Conservation (phyloP, 2,329 filamentous ascomycete species). For the Aspergillus latus region DNA sequence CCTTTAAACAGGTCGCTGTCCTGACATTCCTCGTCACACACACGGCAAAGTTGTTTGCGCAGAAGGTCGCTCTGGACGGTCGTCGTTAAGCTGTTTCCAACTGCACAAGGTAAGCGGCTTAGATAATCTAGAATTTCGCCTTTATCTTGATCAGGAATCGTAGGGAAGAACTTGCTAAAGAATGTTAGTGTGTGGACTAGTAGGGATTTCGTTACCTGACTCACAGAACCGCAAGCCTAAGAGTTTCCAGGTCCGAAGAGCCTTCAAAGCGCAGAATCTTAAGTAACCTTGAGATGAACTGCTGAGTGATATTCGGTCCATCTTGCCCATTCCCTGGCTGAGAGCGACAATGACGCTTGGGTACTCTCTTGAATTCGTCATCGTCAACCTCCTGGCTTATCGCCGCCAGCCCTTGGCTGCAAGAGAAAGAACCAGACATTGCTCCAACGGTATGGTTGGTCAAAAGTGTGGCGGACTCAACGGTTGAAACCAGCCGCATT, state of each 20-base stretch:
- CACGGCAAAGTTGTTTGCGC: conserved; percentile 33
- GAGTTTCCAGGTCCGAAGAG: conserved; percentile 36
- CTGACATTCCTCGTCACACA: conserved; percentile 38
- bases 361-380: conserved; percentile 25
- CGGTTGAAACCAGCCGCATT: not conserved
- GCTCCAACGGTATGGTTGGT: not conserved
- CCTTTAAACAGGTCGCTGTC: conserved; percentile 16
- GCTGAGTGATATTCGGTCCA: conserved; percentile 26
- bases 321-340: conserved; percentile 35
- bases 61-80: conserved; percentile 25
- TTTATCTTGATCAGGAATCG: conserved; percentile 51
- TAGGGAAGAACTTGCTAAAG: conserved; percentile 45
- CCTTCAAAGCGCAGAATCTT: conserved; percentile 36
- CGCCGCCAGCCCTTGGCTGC: conserved; percentile 14
- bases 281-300: conserved; percentile 36
- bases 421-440: not conserved
- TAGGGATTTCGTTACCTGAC: conserved; percentile 27
- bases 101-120: conserved; percentile 58
- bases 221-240: conserved; percentile 52
- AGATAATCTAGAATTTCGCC: conserved; percentile 57
- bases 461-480: not conserved
- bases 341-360: conserved; percentile 39
- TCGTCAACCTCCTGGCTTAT: conserved; percentile 14
- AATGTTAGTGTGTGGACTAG: conserved; percentile 7
- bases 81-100: conserved; percentile 48